phyloP scores from a whole-genome alignment of 306 rosid genomes.

The Sechiopsis laciniata region DNA sequence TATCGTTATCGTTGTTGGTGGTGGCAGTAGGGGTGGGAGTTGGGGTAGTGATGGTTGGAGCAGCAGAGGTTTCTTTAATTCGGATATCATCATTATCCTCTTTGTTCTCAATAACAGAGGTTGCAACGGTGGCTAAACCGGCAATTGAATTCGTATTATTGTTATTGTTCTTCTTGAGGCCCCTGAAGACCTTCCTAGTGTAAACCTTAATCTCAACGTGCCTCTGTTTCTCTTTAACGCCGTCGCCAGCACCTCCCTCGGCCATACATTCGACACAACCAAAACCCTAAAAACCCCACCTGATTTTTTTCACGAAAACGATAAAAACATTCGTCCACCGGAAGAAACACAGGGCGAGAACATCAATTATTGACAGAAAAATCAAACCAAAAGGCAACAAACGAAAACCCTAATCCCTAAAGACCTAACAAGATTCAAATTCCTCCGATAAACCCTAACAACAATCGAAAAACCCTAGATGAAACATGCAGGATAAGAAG shows the following conservation, averaged over 20 bases:
- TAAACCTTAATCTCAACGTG: constrained; percentile 55
- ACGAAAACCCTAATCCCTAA: constrained; percentile 7
- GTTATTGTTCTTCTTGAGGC: constrained; percentile 36
- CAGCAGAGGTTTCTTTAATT: not conserved
- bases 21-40: no score
- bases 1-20: no score
- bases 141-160: constrained; percentile 18
- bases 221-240: constrained; percentile 52
- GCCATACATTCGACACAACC: constrained; percentile 63
- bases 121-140: not conserved
- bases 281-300: constrained; percentile 53
- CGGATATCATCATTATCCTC: not conserved
- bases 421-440: not conserved
- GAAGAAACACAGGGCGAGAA: constrained; percentile 13
- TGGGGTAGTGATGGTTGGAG: not conserved
- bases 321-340: not conserved
- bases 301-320: not conserved
- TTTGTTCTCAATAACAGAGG: constrained; percentile 4
- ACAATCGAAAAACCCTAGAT: not conserved
- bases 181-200: constrained; percentile 58
- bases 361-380: constrained; percentile 22
- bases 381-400: not conserved
- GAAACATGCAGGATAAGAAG: not conserved
- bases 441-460: constrained; percentile 16
- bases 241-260: constrained; percentile 74